Evolutionary conservation across 768 basidiomycete species (phyloP).

Genomic region (Hysterangium stoloniferum): DNA sequence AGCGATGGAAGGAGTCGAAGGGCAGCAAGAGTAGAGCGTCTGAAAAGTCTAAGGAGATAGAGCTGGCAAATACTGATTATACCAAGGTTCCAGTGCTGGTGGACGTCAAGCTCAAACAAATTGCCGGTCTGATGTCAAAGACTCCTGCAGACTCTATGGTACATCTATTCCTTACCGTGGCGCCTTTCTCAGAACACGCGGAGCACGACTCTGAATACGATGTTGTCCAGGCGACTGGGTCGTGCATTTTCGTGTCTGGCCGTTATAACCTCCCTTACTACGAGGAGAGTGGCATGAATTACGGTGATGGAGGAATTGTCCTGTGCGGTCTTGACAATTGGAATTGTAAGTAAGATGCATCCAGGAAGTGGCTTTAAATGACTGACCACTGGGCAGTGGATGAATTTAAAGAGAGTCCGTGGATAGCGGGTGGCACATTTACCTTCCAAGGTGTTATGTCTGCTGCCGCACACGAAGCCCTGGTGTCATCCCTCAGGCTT

Average conservation of each 20-base stretch:
- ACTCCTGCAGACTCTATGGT: slow-evolving; percentile 26
- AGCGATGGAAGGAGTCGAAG: slow-evolving; percentile 15
- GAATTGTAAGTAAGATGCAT: slow-evolving; percentile 32
- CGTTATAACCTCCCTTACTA: slow-evolving; percentile 32
- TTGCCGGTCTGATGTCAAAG: slow-evolving; percentile 1
- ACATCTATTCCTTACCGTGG: slow-evolving; percentile 47
- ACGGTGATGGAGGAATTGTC: slow-evolving; percentile 23
- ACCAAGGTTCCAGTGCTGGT: background rate
- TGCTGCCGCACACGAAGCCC: slow-evolving; percentile 32
- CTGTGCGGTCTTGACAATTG: slow-evolving; percentile 46
- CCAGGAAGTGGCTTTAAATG: background rate
- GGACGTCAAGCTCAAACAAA: slow-evolving; percentile 6
- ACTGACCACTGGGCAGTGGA: slow-evolving; percentile 11
- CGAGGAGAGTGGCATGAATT: slow-evolving; percentile 19
- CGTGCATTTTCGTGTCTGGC: slow-evolving; percentile 39
- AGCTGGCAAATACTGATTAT: background rate
- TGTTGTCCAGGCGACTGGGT: slow-evolving; percentile 29
- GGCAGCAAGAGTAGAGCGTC: slow-evolving; percentile 18
- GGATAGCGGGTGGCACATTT: slow-evolving; percentile 58
- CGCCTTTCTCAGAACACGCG: slow-evolving; percentile 25
- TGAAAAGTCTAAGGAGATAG: slow-evolving; percentile 13
- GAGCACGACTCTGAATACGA: slow-evolving; percentile 36
- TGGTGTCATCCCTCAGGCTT: slow-evolving; percentile 44
- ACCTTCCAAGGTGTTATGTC: slow-evolving; percentile 40
- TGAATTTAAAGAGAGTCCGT: slow-evolving; percentile 17